Evolutionary conservation across 116 monocot species (phyloP), one percentile per base, ranked within the genome.

Genomic region (Iris pallida): DNA sequence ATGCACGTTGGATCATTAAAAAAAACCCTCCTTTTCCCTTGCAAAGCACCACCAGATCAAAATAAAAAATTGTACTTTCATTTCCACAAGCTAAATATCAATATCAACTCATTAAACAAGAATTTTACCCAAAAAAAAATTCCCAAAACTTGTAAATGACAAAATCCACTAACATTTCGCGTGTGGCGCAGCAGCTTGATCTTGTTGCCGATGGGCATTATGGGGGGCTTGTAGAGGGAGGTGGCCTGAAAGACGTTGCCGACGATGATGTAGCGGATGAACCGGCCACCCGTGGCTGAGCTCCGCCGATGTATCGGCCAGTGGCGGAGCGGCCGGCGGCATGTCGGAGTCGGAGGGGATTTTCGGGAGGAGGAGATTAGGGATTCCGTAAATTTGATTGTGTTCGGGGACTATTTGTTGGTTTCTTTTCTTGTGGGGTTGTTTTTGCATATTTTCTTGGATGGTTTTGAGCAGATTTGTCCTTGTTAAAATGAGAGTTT

Each of bases 201-300:
- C n/a, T n/a, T 82, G 69, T 86, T 86, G 42, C 82, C 82, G 56
- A 82, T 82, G 48, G 86, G 86, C 78, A 86, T 80, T 56, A 86
- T 82, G 14, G 82, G 86, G 57, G 86, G 86, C 62, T 82, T 81
- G 70, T 86, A 86, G 47, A 82, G 79, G 41, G 82, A 45, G 20
- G 86, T 82, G 63, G 82, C 82, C 76, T 82, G 82, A 53, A 86
- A 86, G 9, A 86, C 51, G 70, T 86, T 86, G 53, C 86, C 86
- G 30, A n/a, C 30, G 48, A 82, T 86, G 63, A 82, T 82, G 64
- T 86, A 86, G 61, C 82, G 86, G 8, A 86, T 86, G 70, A 82
- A 86, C 16, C 76, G 56, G 12, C 86, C 86, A 0, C 19, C 85
- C 86, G 45, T 82, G 82, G 78, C 76, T 86, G 16, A 82, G 79